These are phyloP conservation scores for Recurvomyces mirabilis DNA, from an alignment of 495 filamentous ascomycete genomes.

Conservation along the genomic window DNA sequence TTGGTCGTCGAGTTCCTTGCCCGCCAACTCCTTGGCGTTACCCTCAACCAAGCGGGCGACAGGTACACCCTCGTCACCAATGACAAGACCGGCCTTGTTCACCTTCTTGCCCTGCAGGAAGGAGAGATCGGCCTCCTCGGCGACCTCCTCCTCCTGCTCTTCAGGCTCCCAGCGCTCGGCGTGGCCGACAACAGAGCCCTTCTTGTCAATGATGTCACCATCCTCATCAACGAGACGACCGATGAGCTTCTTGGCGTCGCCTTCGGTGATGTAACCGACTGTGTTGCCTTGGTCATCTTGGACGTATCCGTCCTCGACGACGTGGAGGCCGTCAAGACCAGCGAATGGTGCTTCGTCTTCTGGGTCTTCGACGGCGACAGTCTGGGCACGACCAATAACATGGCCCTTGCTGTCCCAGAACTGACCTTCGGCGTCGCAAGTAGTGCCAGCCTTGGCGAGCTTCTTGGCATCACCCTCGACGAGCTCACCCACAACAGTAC, in stretches of 20 bases:
- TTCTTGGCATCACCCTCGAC: constrained; percentile 36
- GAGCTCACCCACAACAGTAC: constrained; percentile 34
- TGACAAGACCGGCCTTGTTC: constrained; percentile 73
- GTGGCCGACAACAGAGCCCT: constrained; percentile 49
- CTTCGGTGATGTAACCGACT: constrained; percentile 49
- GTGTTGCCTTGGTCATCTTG: constrained; percentile 49
- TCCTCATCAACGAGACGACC: constrained; percentile 54
- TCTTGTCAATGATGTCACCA: constrained; percentile 52
- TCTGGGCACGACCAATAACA: constrained; percentile 34
- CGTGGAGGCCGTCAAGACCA: constrained; percentile 51
- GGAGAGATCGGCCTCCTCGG: constrained; percentile 44
- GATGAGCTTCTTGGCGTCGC: constrained; percentile 52
- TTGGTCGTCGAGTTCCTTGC: constrained; percentile 57
- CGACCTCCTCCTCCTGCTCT: constrained; percentile 30
- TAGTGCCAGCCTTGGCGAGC: constrained; percentile 31
- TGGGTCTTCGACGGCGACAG: constrained; percentile 36
- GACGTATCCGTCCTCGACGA: constrained; percentile 47
- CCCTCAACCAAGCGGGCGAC: constrained; percentile 61
- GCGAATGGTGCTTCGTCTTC: constrained; percentile 52
- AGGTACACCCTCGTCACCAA: constrained; percentile 57
- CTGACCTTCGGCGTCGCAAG: constrained; percentile 31
- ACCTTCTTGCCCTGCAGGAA: constrained; percentile 53
- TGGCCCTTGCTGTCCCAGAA: constrained; percentile 38
- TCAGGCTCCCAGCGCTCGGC: constrained; percentile 47
- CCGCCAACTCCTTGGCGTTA: constrained; percentile 52